These are phyloP conservation scores for Lactarius hatsudake DNA, from an alignment of 768 basidiomycete species.

Conservation along the genomic window DNA sequence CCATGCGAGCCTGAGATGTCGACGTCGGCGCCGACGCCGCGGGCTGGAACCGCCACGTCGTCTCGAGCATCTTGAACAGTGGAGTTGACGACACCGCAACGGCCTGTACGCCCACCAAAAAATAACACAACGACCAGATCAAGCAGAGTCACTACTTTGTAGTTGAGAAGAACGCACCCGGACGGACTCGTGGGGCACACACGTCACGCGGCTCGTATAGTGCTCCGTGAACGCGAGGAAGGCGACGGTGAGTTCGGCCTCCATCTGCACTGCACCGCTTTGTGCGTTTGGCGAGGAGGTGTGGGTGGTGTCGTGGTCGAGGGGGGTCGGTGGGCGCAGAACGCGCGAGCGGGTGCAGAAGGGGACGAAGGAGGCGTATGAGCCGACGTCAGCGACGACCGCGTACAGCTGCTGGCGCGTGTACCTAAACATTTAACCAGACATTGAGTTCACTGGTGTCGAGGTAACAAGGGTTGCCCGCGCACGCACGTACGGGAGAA, in stretches of 20 bases:
- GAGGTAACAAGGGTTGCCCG: constrained; percentile 1
- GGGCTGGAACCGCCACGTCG: constrained; percentile 73
- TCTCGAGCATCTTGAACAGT: constrained; percentile 68
- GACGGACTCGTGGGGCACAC: constrained; percentile 74
- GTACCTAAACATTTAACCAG: constrained; percentile 53
- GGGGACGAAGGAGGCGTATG: constrained; percentile 85
- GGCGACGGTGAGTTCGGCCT: constrained; percentile 85
- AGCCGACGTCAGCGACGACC: constrained; percentile 82
- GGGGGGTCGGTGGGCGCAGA: constrained; percentile 39
- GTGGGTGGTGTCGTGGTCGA: constrained; percentile 13
- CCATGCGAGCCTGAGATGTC: constrained; percentile 40
- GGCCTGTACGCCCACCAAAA: constrained; percentile 45
- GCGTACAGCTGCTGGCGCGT: constrained; percentile 74
- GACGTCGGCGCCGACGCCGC: constrained; percentile 32
- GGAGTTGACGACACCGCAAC: constrained; percentile 67
- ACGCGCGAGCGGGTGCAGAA: constrained; percentile 79
- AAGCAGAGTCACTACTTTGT: not conserved
- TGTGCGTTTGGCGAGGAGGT: constrained; percentile 23
- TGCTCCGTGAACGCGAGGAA: constrained; percentile 86
- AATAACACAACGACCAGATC: not conserved
- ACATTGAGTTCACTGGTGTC: not conserved
- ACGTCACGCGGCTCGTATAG: constrained; percentile 83
- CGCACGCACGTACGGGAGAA: constrained; percentile 69
- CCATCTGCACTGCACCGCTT: constrained; percentile 45
- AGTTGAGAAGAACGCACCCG: constrained; percentile 49